These are phyloP conservation scores for Hypoxylon fragiforme DNA, from an alignment of 495 filamentous ascomycete species.

Conservation along the genomic window DNA sequence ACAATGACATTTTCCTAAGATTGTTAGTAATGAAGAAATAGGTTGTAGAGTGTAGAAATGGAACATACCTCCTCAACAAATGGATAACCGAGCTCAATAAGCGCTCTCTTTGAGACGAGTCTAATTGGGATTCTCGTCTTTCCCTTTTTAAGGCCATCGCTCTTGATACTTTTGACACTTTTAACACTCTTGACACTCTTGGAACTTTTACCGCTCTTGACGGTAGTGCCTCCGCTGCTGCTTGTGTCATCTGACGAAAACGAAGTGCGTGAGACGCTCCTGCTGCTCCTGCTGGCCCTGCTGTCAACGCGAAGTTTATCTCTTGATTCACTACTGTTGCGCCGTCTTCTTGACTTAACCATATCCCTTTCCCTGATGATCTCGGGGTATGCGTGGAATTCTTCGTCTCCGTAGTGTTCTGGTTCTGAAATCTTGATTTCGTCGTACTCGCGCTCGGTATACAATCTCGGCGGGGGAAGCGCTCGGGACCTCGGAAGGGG, in stretches of 20 bases:
- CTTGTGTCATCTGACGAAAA: constrained; percentile 51
- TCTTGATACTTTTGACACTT: constrained; percentile 51
- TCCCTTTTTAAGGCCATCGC: constrained; percentile 75
- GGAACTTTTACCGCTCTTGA: no score
- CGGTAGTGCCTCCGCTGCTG: constrained; percentile 46
- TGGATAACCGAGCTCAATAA: constrained; percentile 83
- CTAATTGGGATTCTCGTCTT: constrained; percentile 83
- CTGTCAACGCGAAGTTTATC: constrained; percentile 25
- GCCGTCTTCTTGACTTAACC: constrained; percentile 44
- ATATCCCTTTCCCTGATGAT: constrained; percentile 55
- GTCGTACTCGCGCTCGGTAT: constrained; percentile 55
- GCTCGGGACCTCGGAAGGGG: constrained; percentile 55
- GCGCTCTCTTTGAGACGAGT: constrained; percentile 73
- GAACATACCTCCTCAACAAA: constrained; percentile 77
- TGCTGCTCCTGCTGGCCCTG: constrained; percentile 30
- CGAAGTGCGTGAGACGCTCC: constrained; percentile 44
- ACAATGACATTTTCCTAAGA: constrained; percentile 74
- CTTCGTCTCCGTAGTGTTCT: constrained; percentile 68
- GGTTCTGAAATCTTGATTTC: constrained; percentile 72
- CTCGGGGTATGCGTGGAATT: constrained; percentile 63
- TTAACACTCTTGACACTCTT: constrained; percentile 18
- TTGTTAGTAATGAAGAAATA: constrained; percentile 32
- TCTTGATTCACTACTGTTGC: constrained; percentile 37
- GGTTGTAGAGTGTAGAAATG: constrained; percentile 1
- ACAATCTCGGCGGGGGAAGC: constrained; percentile 52